These are phyloP conservation scores for Diaporthe sp. DNA, from an alignment of 2,329 filamentous ascomycete genomes.

Conservation along the genomic window DNA sequence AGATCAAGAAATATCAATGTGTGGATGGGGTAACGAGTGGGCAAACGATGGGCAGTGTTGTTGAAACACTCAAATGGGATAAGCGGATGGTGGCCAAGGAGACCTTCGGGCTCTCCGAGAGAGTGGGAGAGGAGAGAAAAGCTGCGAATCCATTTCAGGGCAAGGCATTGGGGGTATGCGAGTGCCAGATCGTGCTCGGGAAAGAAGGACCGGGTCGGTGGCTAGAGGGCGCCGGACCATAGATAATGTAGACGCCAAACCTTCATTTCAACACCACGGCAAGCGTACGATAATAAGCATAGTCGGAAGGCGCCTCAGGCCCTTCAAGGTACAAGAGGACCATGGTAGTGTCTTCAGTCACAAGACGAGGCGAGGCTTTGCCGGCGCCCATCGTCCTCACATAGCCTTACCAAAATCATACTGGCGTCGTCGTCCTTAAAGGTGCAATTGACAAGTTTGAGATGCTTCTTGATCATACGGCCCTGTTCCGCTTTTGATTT, in stretches of 20 bases:
- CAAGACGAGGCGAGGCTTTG: background rate
- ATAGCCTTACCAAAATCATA: background rate
- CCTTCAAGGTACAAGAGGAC: background rate
- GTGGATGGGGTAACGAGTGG: background rate
- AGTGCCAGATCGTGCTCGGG: background rate
- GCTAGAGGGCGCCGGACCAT: background rate
- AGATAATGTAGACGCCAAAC: background rate
- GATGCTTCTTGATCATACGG: background rate
- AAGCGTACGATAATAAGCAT: background rate
- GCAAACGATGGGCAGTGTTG: background rate
- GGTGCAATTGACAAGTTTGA: background rate
- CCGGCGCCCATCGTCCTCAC: background rate
- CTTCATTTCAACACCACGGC: background rate
- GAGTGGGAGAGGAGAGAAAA: background rate
- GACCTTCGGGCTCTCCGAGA: background rate
- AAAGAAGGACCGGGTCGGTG: conserved; percentile 18
- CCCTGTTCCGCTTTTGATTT: background rate
- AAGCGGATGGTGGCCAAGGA: background rate
- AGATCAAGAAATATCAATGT: background rate
- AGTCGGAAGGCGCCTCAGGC: background rate
- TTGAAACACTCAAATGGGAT: background rate
- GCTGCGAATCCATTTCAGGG: background rate
- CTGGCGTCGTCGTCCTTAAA: background rate
- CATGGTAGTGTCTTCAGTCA: background rate
- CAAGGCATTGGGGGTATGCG: background rate